Evolutionary conservation across 2,329 filamentous ascomycete species (phyloP).

Genomic region (Myriangium duriaei): DNA sequence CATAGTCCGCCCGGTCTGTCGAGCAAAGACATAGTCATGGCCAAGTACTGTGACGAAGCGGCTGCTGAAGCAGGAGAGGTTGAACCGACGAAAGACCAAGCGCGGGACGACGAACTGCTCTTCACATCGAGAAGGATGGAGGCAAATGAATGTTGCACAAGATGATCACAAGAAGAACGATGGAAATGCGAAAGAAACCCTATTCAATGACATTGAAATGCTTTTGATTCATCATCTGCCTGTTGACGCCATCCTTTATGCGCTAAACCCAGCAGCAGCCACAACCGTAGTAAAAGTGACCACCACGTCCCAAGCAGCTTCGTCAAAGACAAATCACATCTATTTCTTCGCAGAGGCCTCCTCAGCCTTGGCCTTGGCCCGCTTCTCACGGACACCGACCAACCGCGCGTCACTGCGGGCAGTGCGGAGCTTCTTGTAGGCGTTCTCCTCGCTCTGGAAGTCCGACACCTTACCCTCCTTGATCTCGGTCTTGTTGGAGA

Average conservation of each 20-base stretch:
- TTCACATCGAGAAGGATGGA: slow-evolving; percentile 5
- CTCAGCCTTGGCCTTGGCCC: slow-evolving; percentile 75
- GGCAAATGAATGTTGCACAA: slow-evolving; percentile 7
- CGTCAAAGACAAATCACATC: slow-evolving; percentile 11
- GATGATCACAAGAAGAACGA: neutral
- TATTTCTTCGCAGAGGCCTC: slow-evolving; percentile 82
- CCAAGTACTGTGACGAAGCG: slow-evolving; percentile 45
- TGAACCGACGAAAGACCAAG: slow-evolving; percentile 7
- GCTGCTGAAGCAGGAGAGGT: slow-evolving; percentile 18
- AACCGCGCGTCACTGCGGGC: slow-evolving; percentile 73
- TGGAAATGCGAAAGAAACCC: too few relatives aligned
- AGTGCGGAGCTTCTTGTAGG: slow-evolving; percentile 74
- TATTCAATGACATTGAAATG: neutral
- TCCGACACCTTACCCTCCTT: slow-evolving; percentile 68
- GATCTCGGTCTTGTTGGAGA: slow-evolving; percentile 59
- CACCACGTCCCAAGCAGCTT: neutral
- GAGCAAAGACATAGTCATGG: slow-evolving; percentile 49
- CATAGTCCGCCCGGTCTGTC: slow-evolving; percentile 56
- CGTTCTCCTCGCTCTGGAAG: slow-evolving; percentile 62
- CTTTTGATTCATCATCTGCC: neutral
- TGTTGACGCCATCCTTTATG: neutral
- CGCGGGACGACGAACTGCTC: slow-evolving; percentile 5
- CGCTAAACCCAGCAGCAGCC: neutral
- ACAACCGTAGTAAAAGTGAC: too few relatives aligned
- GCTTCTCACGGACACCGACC: slow-evolving; percentile 82